Percentiles rank a stretch among this genome's conserved stretches.
Conservation (phyloP, 495 filamentous ascomycete genomes). For the Cercophora samala region DNA sequence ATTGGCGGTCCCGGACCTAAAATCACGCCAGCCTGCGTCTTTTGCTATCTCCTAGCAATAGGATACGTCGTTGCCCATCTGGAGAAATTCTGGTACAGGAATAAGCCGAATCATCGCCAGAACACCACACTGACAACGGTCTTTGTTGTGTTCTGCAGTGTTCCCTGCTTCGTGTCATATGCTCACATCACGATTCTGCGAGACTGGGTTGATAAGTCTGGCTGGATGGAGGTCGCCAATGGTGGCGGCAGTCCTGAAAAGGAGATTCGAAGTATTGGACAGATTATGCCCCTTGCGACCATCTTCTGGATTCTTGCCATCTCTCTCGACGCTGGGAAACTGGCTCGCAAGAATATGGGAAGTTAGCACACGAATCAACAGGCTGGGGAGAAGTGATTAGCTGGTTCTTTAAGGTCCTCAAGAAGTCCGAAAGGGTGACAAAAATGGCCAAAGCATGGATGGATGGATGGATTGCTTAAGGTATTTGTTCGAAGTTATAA, state of each 20-base stretch:
- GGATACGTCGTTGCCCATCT: not conserved
- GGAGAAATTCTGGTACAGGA: not conserved
- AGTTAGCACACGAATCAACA: not conserved
- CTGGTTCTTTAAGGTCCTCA: not conserved
- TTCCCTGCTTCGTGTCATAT: not conserved
- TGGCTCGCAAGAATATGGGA: not conserved
- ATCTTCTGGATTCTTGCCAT: not conserved
- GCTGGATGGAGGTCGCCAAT: not conserved
- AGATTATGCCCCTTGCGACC: not conserved
- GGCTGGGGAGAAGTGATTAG: not conserved
- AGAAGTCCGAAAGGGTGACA: not conserved
- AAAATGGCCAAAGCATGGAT: too few relatives aligned
- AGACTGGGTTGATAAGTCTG: not conserved
- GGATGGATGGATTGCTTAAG: not conserved
- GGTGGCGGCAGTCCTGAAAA: not conserved
- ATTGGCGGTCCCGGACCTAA: not conserved
- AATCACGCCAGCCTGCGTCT: not conserved
- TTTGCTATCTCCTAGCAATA: not conserved
- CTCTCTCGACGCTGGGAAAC: not conserved
- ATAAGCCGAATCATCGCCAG: not conserved
- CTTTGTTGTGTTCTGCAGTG: not conserved
- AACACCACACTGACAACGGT: not conserved
- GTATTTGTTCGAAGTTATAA: too few relatives aligned
- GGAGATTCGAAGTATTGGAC: not conserved
- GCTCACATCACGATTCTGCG: not conserved